phyloP scores from a whole-genome alignment of 2,329 filamentous ascomycete genomes.

The Thielaviopsis euricoi region DNA sequence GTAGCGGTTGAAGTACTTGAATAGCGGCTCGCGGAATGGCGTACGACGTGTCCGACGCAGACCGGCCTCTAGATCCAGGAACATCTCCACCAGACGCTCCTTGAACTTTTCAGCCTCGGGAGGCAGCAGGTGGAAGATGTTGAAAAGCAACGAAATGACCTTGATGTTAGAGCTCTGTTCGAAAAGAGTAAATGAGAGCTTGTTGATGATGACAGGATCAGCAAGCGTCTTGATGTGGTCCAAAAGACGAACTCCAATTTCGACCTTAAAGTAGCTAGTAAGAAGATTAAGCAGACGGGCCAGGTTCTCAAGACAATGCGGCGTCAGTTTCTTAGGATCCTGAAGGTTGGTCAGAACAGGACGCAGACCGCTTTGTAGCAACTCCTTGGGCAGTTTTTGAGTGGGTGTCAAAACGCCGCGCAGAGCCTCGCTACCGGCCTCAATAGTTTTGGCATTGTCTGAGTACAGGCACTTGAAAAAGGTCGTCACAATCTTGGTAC shows the following conservation, averaged over 20 bases:
- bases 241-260: constrained; percentile 83
- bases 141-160: constrained; percentile 84
- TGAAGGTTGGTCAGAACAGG: constrained; percentile 95
- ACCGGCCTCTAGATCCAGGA: constrained; percentile 74
- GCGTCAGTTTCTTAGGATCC: constrained; percentile 76
- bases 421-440: constrained; percentile 80
- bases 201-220: constrained; percentile 62
- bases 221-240: constrained; percentile 89
- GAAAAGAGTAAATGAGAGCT: constrained; percentile 84
- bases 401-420: constrained; percentile 77
- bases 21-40: constrained; percentile 77
- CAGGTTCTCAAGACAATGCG: constrained; percentile 79
- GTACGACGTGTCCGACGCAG: constrained; percentile 77
- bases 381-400: constrained; percentile 83
- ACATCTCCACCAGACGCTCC: constrained; percentile 72
- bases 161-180: constrained; percentile 90
- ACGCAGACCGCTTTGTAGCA: constrained; percentile 82
- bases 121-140: constrained; percentile 93
- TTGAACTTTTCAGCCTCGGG: constrained; percentile 82
- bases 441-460: constrained; percentile 79
- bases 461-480: constrained; percentile 98
- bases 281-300: constrained; percentile 77
- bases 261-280: constrained; percentile 98
- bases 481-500: constrained; percentile 67
- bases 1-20: constrained; percentile 88